These are phyloP conservation scores for Rhodotorula diobovata DNA, from an alignment of 768 basidiomycete genomes.

Conservation along the genomic window DNA sequence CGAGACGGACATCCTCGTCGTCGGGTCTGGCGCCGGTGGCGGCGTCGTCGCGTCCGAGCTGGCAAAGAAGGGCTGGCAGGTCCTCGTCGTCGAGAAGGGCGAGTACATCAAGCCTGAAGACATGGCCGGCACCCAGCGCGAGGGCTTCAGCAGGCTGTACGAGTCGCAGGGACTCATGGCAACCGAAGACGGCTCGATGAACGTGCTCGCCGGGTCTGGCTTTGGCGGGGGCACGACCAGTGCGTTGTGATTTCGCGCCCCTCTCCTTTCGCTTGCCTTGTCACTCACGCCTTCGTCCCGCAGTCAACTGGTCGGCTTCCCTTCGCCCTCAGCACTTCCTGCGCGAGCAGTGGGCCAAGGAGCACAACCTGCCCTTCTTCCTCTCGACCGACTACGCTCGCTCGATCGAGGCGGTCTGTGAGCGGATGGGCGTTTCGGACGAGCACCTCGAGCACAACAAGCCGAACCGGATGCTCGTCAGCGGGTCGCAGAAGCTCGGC, in stretches of 20 bases:
- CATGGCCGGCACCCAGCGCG: conserved; percentile 24
- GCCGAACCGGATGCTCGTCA: conserved; percentile 31
- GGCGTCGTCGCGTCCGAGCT: conserved; percentile 39
- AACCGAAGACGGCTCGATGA: conserved; percentile 40
- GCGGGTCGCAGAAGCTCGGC: conserved; percentile 25
- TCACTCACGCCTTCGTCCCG: neutral
- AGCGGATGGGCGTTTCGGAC: conserved; percentile 40
- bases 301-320: conserved; percentile 45
- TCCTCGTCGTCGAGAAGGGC: conserved; percentile 42
- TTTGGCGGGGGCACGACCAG: conserved; percentile 43
- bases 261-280: neutral
- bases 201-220: conserved; percentile 38
- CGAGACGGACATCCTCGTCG: conserved; percentile 41
- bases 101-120: conserved; percentile 36
- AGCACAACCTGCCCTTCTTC: conserved; percentile 38
- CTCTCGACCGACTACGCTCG: conserved; percentile 33
- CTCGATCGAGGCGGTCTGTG: conserved; percentile 38
- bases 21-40: conserved; percentile 41
- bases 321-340: conserved; percentile 43
- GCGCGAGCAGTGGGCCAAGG: conserved; percentile 44
- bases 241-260: neutral
- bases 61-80: conserved; percentile 33
- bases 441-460: conserved; percentile 37
- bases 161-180: conserved; percentile 41
- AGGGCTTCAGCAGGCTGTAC: conserved; percentile 27